Conservation (phyloP, 345 rosid species). For the Corymbia maculata region DNA sequence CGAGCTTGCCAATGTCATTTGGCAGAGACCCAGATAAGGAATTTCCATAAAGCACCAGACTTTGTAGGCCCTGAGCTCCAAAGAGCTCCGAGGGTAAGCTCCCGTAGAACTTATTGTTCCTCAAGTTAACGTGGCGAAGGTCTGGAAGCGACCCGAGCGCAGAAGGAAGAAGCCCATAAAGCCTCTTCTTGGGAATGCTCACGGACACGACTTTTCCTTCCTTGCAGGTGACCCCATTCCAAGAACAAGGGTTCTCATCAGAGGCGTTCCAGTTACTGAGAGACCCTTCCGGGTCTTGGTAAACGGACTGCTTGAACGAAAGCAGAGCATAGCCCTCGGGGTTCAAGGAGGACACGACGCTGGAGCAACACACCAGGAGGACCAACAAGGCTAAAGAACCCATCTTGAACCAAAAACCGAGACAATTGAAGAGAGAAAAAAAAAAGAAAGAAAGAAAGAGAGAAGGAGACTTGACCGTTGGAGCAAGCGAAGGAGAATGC, state of each 20-base stretch:
- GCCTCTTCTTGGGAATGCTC: slow-evolving; percentile 80
- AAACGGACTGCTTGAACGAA: slow-evolving; percentile 56
- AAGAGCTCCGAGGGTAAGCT: slow-evolving; percentile 62
- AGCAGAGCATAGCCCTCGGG: slow-evolving; percentile 72
- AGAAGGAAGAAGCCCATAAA: slow-evolving; percentile 67
- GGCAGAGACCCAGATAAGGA: slow-evolving; percentile 73
- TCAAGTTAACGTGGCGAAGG: slow-evolving; percentile 84
- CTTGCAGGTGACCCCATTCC: slow-evolving; percentile 94
- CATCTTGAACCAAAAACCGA: slow-evolving; percentile 5
- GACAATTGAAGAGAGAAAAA: background rate
- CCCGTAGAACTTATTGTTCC: slow-evolving; percentile 68
- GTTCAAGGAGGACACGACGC: slow-evolving; percentile 23
- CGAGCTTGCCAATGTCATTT: slow-evolving; percentile 57
- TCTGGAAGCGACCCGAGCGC: slow-evolving; percentile 69
- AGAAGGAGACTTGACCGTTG: slow-evolving; percentile 13
- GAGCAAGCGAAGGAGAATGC: background rate
- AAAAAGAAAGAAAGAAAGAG: background rate
- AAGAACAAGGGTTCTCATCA: slow-evolving; percentile 59
- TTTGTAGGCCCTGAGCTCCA: slow-evolving; percentile 69
- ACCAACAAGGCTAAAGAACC: slow-evolving; percentile 17
- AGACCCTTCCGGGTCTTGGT: slow-evolving; percentile 71
- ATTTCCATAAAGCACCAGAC: slow-evolving; percentile 90
- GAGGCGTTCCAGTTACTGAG: slow-evolving; percentile 80
- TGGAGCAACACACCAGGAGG: slow-evolving; percentile 14
- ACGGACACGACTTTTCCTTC: slow-evolving; percentile 67